Conservation (phyloP, 805 yeast genomes). For the Candida sonorensis region DNA sequence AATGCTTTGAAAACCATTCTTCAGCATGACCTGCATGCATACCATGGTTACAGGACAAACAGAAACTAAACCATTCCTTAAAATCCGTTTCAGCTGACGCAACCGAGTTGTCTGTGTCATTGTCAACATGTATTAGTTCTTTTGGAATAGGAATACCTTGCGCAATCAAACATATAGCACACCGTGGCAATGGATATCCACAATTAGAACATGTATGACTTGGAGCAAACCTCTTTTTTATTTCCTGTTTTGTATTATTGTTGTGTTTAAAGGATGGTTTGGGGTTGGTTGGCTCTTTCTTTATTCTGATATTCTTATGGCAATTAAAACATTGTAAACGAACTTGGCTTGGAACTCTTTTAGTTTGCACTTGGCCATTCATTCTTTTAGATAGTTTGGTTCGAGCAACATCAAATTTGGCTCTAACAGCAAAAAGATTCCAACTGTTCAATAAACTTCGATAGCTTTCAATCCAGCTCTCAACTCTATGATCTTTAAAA, state of each 20-base stretch:
- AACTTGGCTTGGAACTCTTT: constrained; percentile 63
- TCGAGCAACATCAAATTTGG: constrained; percentile 78
- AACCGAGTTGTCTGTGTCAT: constrained; percentile 9
- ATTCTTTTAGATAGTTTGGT: constrained; percentile 52
- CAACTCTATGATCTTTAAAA: constrained; percentile 65
- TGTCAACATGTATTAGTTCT: constrained; percentile 25
- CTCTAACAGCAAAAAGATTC: constrained; percentile 71
- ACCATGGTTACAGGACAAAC: constrained; percentile 87
- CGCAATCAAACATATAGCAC: constrained; percentile 81
- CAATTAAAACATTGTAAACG: constrained; percentile 78
- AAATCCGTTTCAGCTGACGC: constrained; percentile 36
- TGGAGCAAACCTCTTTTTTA: constrained; percentile 7
- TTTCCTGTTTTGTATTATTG: neutral
- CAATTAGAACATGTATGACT: constrained; percentile 65
- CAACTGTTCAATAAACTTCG: constrained; percentile 68
- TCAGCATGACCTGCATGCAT: constrained; percentile 94
- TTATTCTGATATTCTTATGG: constrained; percentile 57
- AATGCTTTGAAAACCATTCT: constrained; percentile 88
- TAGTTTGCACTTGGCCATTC: constrained; percentile 39
- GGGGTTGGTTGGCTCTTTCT: constrained; percentile 7
- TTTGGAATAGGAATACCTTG: constrained; percentile 61
- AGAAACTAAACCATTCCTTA: constrained; percentile 85
- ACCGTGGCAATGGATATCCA: constrained; percentile 80
- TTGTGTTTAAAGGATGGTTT: constrained; percentile 1
- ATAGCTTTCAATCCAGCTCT: constrained; percentile 72